Evolutionary conservation across 108 stramenopile species (phyloP).

Genomic region (Pseudonitzschia multiseries): DNA sequence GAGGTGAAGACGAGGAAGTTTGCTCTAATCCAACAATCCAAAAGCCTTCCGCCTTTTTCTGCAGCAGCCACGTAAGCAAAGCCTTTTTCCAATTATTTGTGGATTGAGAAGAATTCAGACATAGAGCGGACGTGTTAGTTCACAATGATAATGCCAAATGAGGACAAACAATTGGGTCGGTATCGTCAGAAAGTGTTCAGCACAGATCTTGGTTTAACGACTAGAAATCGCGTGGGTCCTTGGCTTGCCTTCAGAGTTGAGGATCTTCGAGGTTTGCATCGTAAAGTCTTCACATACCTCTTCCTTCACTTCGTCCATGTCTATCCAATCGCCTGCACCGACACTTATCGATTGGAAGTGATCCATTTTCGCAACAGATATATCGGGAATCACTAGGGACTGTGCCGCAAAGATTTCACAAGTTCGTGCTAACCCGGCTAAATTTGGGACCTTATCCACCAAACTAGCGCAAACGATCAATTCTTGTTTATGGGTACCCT

Average conservation of each 20-base stretch:
- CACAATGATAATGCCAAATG: not conserved
- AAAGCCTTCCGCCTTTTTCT: constrained; percentile 71
- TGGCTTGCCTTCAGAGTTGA: not conserved
- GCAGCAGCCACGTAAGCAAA: constrained; percentile 62
- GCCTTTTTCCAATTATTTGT: constrained; percentile 18
- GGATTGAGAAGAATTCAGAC: not conserved
- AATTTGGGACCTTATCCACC: constrained; percentile 90
- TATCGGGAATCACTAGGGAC: constrained; percentile 74
- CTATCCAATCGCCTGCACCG: constrained; percentile 87
- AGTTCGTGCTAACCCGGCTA: constrained; percentile 85
- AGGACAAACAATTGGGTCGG: constrained; percentile 21
- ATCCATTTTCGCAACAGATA: constrained; percentile 69
- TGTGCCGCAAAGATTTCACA: constrained; percentile 87
- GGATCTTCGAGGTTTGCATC: not conserved
- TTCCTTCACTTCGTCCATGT: constrained; percentile 85
- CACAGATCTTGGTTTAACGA: constrained; percentile 71
- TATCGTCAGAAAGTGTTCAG: constrained; percentile 50
- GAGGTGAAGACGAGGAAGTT: constrained; percentile 71
- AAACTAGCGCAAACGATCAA: constrained; percentile 87
- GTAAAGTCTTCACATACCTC: constrained; percentile 46
- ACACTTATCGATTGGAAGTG: constrained; percentile 86
- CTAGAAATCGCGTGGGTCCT: constrained; percentile 38
- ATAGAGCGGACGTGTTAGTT: not conserved
- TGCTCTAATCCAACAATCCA: constrained; percentile 89
- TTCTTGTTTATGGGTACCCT: constrained; percentile 69